These are phyloP conservation scores for Uromyces viciae-fabae DNA, from an alignment of 1,284 basidiomycete genomes.

Conservation along the genomic window DNA sequence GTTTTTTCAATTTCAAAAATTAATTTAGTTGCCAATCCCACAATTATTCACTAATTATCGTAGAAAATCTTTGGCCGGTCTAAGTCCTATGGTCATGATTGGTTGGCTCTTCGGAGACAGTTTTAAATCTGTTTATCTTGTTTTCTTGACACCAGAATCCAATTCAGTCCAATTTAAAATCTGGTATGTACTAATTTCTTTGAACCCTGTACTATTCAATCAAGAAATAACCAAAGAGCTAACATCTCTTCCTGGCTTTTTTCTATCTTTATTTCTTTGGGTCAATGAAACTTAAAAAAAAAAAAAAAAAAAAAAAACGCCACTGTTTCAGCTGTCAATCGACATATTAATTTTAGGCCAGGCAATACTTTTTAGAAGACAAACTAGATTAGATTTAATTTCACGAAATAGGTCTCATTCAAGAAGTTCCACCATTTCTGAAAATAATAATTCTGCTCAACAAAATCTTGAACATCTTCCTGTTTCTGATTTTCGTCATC, in stretches of 20 bases:
- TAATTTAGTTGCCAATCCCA: constrained; percentile 57
- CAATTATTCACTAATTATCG: constrained; percentile 59
- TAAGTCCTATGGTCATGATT: constrained; percentile 57
- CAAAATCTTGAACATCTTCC: neutral
- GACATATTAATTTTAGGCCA: constrained; percentile 54
- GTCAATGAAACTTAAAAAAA: constrained; percentile 1
- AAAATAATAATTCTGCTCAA: neutral
- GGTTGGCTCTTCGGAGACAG: constrained; percentile 57
- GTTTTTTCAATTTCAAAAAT: neutral
- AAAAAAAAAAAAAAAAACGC: constrained; percentile 46
- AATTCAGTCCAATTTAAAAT: constrained; percentile 58
- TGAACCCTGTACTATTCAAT: no score
- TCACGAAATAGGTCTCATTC: constrained; percentile 16
- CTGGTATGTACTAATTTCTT: constrained; percentile 50
- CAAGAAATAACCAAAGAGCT: no score
- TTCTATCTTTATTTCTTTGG: neutral
- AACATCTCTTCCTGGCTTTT: neutral
- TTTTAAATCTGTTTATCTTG: constrained; percentile 59
- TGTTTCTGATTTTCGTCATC: neutral
- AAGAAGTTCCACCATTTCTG: neutral
- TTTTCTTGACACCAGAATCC: constrained; percentile 53
- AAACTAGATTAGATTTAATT: constrained; percentile 51
- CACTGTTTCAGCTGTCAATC: constrained; percentile 53
- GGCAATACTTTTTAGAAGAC: constrained; percentile 51
- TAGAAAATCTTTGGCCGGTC: constrained; percentile 59